Base-by-base conservation (phyloP, 805 yeast genomes). In the Tetrapisispora taiwanensis region DNA sequence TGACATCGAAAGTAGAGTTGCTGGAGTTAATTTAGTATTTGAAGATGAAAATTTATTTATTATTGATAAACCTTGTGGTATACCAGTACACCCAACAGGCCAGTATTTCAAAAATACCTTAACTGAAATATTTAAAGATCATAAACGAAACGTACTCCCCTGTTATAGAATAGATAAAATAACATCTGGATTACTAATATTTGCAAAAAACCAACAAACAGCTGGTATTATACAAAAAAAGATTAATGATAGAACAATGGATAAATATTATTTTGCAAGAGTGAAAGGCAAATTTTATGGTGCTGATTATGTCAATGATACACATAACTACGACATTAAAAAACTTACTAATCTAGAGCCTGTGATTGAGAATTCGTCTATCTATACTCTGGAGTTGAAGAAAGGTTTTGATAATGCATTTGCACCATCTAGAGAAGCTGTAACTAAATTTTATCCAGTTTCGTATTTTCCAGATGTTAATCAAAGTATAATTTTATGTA, bases 1-100 rank as follows among this genome's bases (percentile, higher is more conserved):
- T 36, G 46, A 52, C 19, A 40, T 45, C 3, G 36, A 46, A 5
- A 42, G 37, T 3, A 39, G 48, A 14, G 41, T 62, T 48, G 60
- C 68, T 14, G 75, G 76, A 0, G 78, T 87, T 43, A 71, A 73
- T 42, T 75, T 88, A 13, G 77, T 88, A 0, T 72, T 72, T 56
- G 84, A 87, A 51, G 81, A 86, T 60, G 86, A 79, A 2, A 72
- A 80, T 33, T 58, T 85, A n/a, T 71, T 90, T 6, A 92, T 85
- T 3, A 78, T 92, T 13, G 90, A 90, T 62, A 92, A 92, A 53
- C 98, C 98, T 0, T 73, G 85, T 5, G 97, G 98, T 0, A 72
- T 92, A 1, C 97, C 97, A 0, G 90, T 86, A 1, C 98, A 92
- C 60, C 97, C 98, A 3, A 83, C 96, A 0, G 97, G 97, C 0